Percentiles rank a stretch among this genome's conserved stretches.
phyloP scores from a whole-genome alignment of 2,329 filamentous ascomycete genomes.

The Fusarium sp. region DNA sequence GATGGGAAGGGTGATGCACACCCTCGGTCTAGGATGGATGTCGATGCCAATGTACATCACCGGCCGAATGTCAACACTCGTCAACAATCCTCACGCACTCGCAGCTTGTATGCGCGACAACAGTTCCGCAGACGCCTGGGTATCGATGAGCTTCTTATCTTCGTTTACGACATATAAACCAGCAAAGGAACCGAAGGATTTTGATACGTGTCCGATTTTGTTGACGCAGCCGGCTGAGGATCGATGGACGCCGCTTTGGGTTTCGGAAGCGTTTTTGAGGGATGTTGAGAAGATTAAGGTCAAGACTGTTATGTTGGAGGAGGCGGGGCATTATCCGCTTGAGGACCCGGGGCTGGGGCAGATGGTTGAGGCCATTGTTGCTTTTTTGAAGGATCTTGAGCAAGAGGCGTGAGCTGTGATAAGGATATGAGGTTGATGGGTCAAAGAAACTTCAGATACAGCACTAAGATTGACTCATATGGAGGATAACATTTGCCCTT shows the following conservation, averaged over 20 bases:
- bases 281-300: background rate
- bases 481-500: background rate
- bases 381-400: conserved; percentile 4
- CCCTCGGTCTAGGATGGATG: background rate
- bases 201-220: conserved; percentile 8
- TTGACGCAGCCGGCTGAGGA: background rate
- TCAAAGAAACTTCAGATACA: background rate
- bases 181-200: background rate
- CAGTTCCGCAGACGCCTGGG: background rate
- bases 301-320: background rate
- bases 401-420: background rate
- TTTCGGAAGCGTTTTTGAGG: background rate
- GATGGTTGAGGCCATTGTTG: conserved; percentile 1
- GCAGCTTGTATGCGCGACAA: background rate
- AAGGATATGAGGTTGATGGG: background rate
- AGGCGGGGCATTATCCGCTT: conserved; percentile 1
- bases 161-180: background rate
- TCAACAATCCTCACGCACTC: background rate
- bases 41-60: background rate
- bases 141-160: background rate
- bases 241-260: background rate
- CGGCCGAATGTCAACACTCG: background rate
- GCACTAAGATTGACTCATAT: background rate
- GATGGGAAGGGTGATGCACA: background rate
- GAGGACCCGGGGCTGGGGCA: background rate